phyloP scores from a whole-genome alignment of 2,329 filamentous ascomycete species.

The Pseudocercospora eumusae region DNA sequence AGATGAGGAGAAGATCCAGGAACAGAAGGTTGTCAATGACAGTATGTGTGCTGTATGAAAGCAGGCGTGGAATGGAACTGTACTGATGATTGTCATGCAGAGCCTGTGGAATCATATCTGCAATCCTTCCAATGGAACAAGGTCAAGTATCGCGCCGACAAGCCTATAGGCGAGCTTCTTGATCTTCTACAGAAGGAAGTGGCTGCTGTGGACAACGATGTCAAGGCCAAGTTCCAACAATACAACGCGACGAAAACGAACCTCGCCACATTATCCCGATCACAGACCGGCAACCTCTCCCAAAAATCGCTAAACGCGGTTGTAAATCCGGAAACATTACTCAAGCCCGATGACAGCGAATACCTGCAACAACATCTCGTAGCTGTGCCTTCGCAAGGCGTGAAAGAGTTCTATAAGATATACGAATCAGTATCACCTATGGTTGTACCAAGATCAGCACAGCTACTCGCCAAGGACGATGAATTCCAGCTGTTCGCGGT shows the following conservation, averaged over 20 bases:
- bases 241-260: conserved; percentile 90
- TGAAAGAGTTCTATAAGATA: conserved; percentile 83
- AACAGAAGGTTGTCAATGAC: conserved; percentile 92
- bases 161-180: conserved; percentile 82
- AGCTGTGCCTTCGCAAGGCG: conserved; percentile 75
- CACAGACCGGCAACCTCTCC: conserved; percentile 89
- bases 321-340: conserved; percentile 70
- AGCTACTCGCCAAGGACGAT: conserved; percentile 78
- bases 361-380: conserved; percentile 95
- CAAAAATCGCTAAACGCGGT: conserved; percentile 92
- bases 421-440: conserved; percentile 89
- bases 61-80: not conserved
- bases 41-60: conserved; percentile 59
- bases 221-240: conserved; percentile 90
- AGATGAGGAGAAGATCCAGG: conserved; percentile 76
- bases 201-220: conserved; percentile 88
- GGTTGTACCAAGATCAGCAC: conserved; percentile 88
- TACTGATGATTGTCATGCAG: conserved; percentile 50
- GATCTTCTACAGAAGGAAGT: conserved; percentile 91
- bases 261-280: conserved; percentile 76
- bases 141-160: conserved; percentile 93
- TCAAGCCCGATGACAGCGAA: conserved; percentile 81
- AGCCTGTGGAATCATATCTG: conserved; percentile 93
- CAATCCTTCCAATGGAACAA: conserved; percentile 94
- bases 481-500: conserved; percentile 89